phyloP scores from a whole-genome alignment of 805 yeast species.

The Maudiozyma serrabonitensis region DNA sequence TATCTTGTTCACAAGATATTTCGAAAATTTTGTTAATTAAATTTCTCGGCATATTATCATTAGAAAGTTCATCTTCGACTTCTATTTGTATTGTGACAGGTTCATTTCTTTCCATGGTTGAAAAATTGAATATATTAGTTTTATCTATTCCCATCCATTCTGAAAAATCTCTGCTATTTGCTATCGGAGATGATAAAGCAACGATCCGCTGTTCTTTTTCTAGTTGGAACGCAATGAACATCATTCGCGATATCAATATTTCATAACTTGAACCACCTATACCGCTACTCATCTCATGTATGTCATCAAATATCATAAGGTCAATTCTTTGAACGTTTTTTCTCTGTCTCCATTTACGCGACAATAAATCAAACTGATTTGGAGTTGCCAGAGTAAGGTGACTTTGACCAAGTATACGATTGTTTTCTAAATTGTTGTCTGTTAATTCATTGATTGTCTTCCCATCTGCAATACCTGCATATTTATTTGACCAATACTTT shows the following conservation, averaged over 20 bases:
- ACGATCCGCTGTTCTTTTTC: conserved; percentile 51
- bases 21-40: conserved; percentile 42
- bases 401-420: conserved; percentile 43
- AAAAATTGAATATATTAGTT: conserved; percentile 55
- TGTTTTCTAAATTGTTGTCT: conserved; percentile 42
- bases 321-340: conserved; percentile 60
- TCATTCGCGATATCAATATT: conserved; percentile 55
- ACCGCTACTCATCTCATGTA: conserved; percentile 56
- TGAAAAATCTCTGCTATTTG: conserved; percentile 69
- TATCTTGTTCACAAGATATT: conserved; percentile 30
- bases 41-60: conserved; percentile 33
- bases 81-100: conserved; percentile 52
- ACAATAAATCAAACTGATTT: conserved; percentile 57
- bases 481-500: conserved; percentile 45
- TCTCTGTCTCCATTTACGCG: conserved; percentile 78
- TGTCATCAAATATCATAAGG: conserved; percentile 62
- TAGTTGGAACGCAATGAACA: conserved; percentile 59
- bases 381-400: conserved; percentile 76
- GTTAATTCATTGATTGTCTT: conserved; percentile 48
- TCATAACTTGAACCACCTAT: conserved; percentile 58
- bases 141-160: conserved; percentile 77
- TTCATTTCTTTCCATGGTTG: conserved; percentile 47
- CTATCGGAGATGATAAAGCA: conserved; percentile 59
- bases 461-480: conserved; percentile 43
- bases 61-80: conserved; percentile 34